Evolutionary conservation across 2,329 filamentous ascomycete species (phyloP).

Genomic region (Cordyceps tenuipes): DNA sequence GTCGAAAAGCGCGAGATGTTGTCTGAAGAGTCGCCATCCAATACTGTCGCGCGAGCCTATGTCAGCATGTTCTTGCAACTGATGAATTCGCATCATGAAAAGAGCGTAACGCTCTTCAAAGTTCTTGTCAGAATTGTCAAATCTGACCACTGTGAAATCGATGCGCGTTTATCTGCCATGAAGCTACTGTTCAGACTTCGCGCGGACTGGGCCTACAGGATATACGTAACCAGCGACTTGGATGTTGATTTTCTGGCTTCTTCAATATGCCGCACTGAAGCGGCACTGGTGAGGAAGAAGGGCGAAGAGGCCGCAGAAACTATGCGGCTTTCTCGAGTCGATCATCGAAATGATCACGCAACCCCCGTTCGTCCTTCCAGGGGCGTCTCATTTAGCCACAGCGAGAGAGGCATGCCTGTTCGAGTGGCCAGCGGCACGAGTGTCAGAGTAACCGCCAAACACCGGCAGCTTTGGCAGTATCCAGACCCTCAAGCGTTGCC

Average conservation of each 20-base stretch:
- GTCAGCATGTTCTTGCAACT: constrained; percentile 69
- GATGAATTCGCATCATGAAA: constrained; percentile 57
- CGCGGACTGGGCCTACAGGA: constrained; percentile 69
- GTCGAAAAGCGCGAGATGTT: constrained; percentile 16
- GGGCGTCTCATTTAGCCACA: constrained; percentile 45
- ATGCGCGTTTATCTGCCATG: constrained; percentile 65
- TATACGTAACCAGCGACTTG: constrained; percentile 62
- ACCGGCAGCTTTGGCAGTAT: constrained; percentile 49
- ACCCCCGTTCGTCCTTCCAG: constrained; percentile 32
- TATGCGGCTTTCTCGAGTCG: constrained; percentile 35
- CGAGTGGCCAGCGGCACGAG: constrained; percentile 36
- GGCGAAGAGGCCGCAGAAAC: constrained; percentile 43
- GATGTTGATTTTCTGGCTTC: constrained; percentile 68
- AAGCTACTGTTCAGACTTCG: constrained; percentile 75
- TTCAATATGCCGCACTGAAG: constrained; percentile 58
- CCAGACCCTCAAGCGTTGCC: constrained; percentile 50
- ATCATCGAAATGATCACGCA: constrained; percentile 38
- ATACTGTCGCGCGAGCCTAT: constrained; percentile 63
- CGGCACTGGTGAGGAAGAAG: constrained; percentile 41
- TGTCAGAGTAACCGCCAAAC: constrained; percentile 25
- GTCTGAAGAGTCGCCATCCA: constrained; percentile 46
- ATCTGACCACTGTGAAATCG: constrained; percentile 50
- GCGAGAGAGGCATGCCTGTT: constrained; percentile 33
- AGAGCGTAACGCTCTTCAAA: constrained; percentile 55
- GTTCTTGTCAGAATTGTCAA: constrained; percentile 56